Evolutionary conservation across 108 stramenopile genomes (phyloP).

Genomic region (Schizochytrium sp.): DNA sequence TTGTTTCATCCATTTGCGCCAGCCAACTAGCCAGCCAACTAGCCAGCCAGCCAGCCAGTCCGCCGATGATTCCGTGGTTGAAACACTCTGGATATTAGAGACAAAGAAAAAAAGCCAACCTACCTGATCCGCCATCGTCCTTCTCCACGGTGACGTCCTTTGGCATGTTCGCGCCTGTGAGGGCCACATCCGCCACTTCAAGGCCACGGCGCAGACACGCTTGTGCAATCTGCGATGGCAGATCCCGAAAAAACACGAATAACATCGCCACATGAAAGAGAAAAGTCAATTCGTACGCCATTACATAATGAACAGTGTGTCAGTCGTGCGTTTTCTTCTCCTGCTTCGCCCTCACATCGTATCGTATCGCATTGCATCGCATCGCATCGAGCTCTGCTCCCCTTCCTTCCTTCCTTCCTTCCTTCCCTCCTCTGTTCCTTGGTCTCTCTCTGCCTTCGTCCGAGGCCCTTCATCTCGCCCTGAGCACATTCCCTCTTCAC

Average conservation of each 20-base stretch:
- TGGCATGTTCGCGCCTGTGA: constrained; percentile 78
- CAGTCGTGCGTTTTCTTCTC: too few relatives aligned
- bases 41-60: neutral
- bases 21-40: too few relatives aligned
- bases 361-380: too few relatives aligned
- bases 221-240: constrained; percentile 56
- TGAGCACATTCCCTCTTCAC: neutral
- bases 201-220: constrained; percentile 77
- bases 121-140: constrained; percentile 31
- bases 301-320: too few relatives aligned
- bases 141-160: constrained; percentile 36
- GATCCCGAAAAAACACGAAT: neutral
- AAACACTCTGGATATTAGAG: neutral
- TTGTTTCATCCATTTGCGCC: neutral
- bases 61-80: neutral
- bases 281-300: too few relatives aligned
- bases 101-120: neutral
- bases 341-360: too few relatives aligned
- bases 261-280: neutral
- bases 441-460: too few relatives aligned
- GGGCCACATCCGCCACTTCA: constrained; percentile 65
- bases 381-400: too few relatives aligned
- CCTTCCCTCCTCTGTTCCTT: too few relatives aligned
- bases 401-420: too few relatives aligned
- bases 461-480: neutral